Base-by-base conservation (phyloP, 768 basidiomycete species). In the Chalciporus pseudorubinellus region DNA sequence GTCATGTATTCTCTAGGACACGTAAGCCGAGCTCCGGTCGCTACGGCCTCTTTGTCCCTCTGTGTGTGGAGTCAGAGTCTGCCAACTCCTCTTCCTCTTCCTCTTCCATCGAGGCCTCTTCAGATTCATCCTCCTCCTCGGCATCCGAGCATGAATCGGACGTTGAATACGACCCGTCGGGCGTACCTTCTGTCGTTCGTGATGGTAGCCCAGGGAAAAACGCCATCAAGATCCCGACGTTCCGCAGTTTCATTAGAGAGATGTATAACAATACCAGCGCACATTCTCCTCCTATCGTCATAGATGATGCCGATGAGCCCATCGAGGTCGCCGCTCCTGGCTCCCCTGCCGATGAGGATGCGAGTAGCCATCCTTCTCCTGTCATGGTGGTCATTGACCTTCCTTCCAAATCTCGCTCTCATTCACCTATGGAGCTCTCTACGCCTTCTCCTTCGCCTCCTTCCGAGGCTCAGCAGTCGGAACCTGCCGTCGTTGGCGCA, bases 31-130 rank as follows among this genome's bases (percentile, higher is more conserved):
- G 60, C 47, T 75, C 82, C n/a, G 85, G 85, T 11, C 80, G 84
- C 48, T 88, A 84, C 64, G 85, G 85, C 4, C 67, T 86, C 26
- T 74, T 77, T 62, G 63, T 70, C 33, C 60, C 68, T 33, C 59
- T 61, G 13, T 62, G 63, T 43, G 1, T 41, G 16, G 63, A 66
- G 33, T 68, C 69, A 3, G 65, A 62, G 31, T 67, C 60, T 4
- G 39, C 58, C 0, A 50, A 53, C 12, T 66, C 67, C 12, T 66
- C 67, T 6, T 67, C 73, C 1, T 75, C 73, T 1, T 75, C 75
- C 22, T 80, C 75, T 22, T 80, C 77, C 5, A 72, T 75, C 20
- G 71, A 71, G 20, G 69, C 68, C 33, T 76, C 75, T 47, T 65
- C 70, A 0, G 65, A 72, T 38, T 59, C 49, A 6, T 70, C 70